A percentile compares a stretch with the other conserved stretches of the same genome.
phyloP scores from a whole-genome alignment of 257 asterid genomes.

The Striga asiatica region DNA sequence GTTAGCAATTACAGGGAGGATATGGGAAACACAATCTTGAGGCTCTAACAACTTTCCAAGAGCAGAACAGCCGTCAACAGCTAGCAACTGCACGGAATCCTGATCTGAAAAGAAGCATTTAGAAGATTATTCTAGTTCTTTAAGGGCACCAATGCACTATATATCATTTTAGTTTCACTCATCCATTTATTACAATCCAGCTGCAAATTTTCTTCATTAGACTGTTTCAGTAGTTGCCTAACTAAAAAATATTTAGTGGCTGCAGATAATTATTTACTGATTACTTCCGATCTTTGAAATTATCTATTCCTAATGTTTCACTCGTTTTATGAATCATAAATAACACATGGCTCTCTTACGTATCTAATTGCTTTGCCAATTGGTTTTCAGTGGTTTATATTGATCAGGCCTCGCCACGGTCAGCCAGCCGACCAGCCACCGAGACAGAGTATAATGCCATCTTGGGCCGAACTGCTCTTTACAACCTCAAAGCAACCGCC shows the following conservation, averaged over 20 bases:
- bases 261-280: neutral
- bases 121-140: neutral
- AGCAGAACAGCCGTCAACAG: constrained; percentile 93
- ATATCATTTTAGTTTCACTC: neutral
- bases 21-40: constrained; percentile 79
- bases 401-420: too few relatives aligned
- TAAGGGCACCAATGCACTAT: neutral
- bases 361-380: too few relatives aligned
- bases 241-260: neutral
- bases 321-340: too few relatives aligned
- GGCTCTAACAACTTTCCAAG: constrained; percentile 91
- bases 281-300: too few relatives aligned
- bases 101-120: constrained; percentile 44
- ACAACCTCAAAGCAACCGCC: too few relatives aligned
- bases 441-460: too few relatives aligned
- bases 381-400: too few relatives aligned
- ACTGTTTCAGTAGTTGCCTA: neutral
- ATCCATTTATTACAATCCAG: neutral
- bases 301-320: too few relatives aligned
- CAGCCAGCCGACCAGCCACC: too few relatives aligned
- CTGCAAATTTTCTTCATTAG: neutral
- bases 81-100: constrained; percentile 82
- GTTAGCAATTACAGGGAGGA: constrained; percentile 83
- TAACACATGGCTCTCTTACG: too few relatives aligned
- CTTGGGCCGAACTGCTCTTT: too few relatives aligned